Percentiles rank a stretch among this genome's conserved stretches.
Evolutionary conservation across 805 yeast genomes (phyloP).

Genomic region (Pichia ethanolica): DNA sequence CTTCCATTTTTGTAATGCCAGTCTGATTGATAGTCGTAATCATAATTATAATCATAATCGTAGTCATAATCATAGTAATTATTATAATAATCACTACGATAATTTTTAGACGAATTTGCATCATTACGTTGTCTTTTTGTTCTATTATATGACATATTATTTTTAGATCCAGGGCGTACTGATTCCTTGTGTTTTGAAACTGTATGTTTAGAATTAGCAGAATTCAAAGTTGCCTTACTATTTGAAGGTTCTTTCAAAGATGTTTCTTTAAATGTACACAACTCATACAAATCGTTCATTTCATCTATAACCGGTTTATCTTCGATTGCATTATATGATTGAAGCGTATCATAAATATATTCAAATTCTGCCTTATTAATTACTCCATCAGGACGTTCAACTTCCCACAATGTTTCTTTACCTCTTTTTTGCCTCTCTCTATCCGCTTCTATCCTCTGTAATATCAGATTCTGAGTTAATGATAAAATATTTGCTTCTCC

Average conservation of each 20-base stretch:
- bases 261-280: conserved; percentile 3
- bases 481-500: conserved; percentile 2
- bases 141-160: no score
- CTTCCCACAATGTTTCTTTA: conserved; percentile 76
- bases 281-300: conserved; percentile 15
- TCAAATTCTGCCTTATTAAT: conserved; percentile 28
- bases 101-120: neutral
- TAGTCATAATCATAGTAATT: neutral
- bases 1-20: conserved; percentile 1
- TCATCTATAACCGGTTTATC: conserved; percentile 22
- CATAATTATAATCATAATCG: neutral
- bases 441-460: conserved; percentile 84
- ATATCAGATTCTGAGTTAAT: conserved; percentile 40
- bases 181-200: neutral
- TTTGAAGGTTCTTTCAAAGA: neutral
- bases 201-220: no score
- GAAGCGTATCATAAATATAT: conserved; percentile 17
- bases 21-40: neutral
- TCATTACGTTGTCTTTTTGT: neutral
- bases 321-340: conserved; percentile 10
- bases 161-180: no score
- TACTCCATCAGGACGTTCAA: conserved; percentile 34
- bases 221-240: neutral
- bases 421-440: conserved; percentile 83
- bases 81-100: neutral